These are phyloP conservation scores for Luffa acutangula DNA, from an alignment of 306 rosid species.

Conservation along the genomic window DNA sequence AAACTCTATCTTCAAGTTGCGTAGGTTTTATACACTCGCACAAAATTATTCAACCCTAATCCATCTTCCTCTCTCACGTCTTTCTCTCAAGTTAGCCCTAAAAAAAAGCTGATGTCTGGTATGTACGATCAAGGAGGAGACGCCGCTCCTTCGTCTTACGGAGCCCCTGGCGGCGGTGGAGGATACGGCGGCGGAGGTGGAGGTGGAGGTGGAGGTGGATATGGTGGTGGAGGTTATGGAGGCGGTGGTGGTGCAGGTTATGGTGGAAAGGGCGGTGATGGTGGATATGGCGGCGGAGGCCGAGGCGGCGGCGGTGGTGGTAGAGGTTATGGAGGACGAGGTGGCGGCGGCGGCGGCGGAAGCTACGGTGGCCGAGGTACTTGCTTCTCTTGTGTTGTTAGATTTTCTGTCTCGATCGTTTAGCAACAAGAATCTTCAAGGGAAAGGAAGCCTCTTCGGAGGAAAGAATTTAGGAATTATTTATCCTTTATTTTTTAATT, in stretches of 20 bases:
- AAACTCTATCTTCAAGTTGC: neutral
- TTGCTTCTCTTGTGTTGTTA: neutral
- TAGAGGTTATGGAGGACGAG: constrained; percentile 22
- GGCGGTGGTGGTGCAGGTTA: constrained; percentile 29
- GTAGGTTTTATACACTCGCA: neutral
- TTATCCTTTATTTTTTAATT: neutral
- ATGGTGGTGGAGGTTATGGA: constrained; percentile 25
- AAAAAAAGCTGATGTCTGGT: constrained; percentile 58
- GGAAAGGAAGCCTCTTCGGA: neutral
- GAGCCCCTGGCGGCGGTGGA: constrained; percentile 34
- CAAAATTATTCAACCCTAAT: constrained; percentile 13
- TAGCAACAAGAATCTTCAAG: neutral
- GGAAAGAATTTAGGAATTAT: neutral
- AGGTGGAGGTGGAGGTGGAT: constrained; percentile 18
- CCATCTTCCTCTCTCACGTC: constrained; percentile 11
- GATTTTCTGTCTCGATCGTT: neutral
- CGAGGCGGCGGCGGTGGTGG: constrained; percentile 34
- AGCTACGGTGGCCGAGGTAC: constrained; percentile 79
- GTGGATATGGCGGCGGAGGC: constrained; percentile 30
- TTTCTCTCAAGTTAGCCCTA: constrained; percentile 28
- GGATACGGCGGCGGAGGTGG: constrained; percentile 20
- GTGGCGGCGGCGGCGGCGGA: constrained; percentile 47
- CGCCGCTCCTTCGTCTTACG: constrained; percentile 63
- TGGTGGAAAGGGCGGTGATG: constrained; percentile 25
- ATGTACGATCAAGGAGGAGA: constrained; percentile 80